phyloP scores from a whole-genome alignment of 164 flowering plant genomes.

The Brasenia schreberi region DNA sequence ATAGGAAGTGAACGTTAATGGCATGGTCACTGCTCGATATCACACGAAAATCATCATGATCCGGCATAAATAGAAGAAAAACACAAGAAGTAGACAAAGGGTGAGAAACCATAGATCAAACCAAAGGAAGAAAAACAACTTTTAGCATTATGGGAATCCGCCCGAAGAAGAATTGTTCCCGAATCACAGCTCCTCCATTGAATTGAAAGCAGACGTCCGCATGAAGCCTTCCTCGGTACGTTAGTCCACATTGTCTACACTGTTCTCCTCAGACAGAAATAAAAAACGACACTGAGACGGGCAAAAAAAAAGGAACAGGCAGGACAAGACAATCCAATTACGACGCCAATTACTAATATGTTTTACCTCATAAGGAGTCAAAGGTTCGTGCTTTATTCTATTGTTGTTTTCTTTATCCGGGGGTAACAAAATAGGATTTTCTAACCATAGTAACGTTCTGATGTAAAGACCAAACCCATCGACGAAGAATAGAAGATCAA shows the following conservation, averaged over 20 bases:
- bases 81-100: background rate
- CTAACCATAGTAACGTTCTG: constrained; percentile 37
- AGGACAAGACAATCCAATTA: background rate
- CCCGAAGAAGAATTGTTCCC: constrained; percentile 38
- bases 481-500: background rate
- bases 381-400: constrained; percentile 5
- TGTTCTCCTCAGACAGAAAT: constrained; percentile 14
- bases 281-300: background rate
- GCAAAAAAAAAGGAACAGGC: background rate
- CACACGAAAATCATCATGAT: too few relatives aligned
- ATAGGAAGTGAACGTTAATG: too few relatives aligned
- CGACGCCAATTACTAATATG: background rate
- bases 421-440: constrained; percentile 20
- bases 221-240: constrained; percentile 50
- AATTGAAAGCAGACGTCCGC: constrained; percentile 42
- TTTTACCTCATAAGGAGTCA: constrained; percentile 49
- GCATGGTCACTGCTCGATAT: too few relatives aligned
- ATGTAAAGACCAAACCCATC: constrained; percentile 29
- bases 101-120: background rate
- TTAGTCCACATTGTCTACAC: constrained; percentile 69
- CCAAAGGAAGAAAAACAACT: constrained; percentile 24
- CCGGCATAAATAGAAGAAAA: too few relatives aligned
- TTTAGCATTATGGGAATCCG: constrained; percentile 74
- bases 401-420: constrained; percentile 30
- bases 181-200: constrained; percentile 15